phyloP scores from a whole-genome alignment of 495 filamentous ascomycete genomes.

The Barbatosphaeria neglecta region DNA sequence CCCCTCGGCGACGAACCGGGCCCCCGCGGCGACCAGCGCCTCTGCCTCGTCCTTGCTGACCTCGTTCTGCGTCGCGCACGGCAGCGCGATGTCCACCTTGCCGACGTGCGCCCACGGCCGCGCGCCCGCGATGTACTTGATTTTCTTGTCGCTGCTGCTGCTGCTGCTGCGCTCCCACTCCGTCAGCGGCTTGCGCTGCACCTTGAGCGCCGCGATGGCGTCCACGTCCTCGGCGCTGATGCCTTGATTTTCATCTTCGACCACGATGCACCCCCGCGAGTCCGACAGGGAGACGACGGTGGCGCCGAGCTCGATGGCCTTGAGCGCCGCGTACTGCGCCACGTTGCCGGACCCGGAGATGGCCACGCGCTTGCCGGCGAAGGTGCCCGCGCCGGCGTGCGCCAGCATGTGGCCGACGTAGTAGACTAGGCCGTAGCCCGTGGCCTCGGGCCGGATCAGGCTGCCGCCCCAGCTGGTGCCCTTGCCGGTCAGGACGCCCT shows the following conservation, averaged over 20 bases:
- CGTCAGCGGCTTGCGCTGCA: constrained; percentile 71
- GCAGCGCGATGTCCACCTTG: constrained; percentile 82
- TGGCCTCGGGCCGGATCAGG: constrained; percentile 90
- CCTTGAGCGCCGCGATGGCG: constrained; percentile 72
- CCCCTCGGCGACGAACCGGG: constrained; percentile 86
- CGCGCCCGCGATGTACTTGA: constrained; percentile 79
- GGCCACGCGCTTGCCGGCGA: constrained; percentile 86
- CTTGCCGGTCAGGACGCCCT: constrained; percentile 94
- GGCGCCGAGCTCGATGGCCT: constrained; percentile 90
- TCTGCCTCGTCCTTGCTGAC: constrained; percentile 81
- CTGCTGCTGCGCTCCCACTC: constrained; percentile 39
- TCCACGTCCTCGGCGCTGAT: constrained; percentile 71
- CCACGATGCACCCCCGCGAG: constrained; percentile 73
- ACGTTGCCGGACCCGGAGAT: constrained; percentile 98
- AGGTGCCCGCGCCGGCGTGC: constrained; percentile 76
- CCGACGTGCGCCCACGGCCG: constrained; percentile 86
- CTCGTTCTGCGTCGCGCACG: constrained; percentile 95
- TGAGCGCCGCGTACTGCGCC: constrained; percentile 92
- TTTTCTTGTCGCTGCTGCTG: too few species aligned
- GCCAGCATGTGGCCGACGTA: constrained; percentile 95
- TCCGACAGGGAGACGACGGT: constrained; percentile 91
- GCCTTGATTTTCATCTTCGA: constrained; percentile 44
- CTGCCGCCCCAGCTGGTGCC: constrained; percentile 84
- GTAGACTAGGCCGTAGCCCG: constrained; percentile 94
- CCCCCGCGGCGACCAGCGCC: constrained; percentile 63